Evolutionary conservation across 495 filamentous ascomycete genomes (phyloP).

Genomic region (Sordaria brevicollis): DNA sequence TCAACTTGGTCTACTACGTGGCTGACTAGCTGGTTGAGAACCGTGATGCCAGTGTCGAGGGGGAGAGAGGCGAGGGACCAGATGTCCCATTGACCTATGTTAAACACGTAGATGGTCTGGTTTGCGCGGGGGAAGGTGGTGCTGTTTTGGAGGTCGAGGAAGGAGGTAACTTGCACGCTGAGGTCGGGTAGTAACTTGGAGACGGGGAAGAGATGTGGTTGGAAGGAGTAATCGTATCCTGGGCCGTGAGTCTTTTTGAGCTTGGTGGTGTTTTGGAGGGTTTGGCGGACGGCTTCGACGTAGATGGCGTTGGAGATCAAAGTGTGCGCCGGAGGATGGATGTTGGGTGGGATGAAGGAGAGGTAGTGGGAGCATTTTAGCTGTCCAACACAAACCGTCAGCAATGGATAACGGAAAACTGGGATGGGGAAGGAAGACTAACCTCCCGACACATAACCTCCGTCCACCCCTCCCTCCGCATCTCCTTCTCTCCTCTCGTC

Average conservation of each 20-base stretch:
- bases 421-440: not conserved
- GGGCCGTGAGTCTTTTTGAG: conserved; percentile 6
- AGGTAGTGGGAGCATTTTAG: conserved; percentile 22
- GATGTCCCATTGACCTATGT: conserved; percentile 38
- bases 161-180: conserved; percentile 27
- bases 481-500: conserved; percentile 1
- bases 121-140: conserved; percentile 4
- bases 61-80: conserved; percentile 35
- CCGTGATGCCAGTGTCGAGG: conserved; percentile 14
- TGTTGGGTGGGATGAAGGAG: conserved; percentile 20
- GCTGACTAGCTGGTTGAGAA: conserved; percentile 18
- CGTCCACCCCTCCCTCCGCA: conserved; percentile 13
- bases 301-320: conserved; percentile 25
- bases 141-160: conserved; percentile 20
- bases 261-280: not conserved
- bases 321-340: conserved; percentile 8
- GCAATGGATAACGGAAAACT: conserved; percentile 4
- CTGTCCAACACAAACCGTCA: conserved; percentile 20
- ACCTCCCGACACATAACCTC: conserved; percentile 18
- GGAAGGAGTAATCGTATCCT: conserved; percentile 26
- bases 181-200: conserved; percentile 25
- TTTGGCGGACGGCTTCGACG: conserved; percentile 12
- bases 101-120: conserved; percentile 37
- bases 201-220: conserved; percentile 20
- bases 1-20: conserved; percentile 32